A percentile compares a stretch with the other conserved stretches of the same genome.
These are phyloP conservation scores for Escallonia rubra DNA, from an alignment of 129 eudicot species.

Conservation along the genomic window DNA sequence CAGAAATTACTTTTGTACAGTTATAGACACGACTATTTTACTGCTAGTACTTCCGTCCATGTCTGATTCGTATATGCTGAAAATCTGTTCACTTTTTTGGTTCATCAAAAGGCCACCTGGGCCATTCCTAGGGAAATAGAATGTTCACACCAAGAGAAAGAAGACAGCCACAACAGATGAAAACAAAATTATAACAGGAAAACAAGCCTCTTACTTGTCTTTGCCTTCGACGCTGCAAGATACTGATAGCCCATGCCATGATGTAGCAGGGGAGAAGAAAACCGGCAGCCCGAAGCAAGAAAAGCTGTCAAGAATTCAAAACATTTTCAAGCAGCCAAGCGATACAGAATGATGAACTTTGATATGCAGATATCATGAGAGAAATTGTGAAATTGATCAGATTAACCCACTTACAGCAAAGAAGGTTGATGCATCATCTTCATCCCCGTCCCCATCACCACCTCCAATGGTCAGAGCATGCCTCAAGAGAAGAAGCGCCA, in stretches of 20 bases:
- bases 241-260: slow-evolving; percentile 80
- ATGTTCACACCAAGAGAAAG: too few relatives aligned
- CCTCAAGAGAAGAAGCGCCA: slow-evolving; percentile 75
- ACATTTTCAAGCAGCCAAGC: slow-evolving; percentile 3
- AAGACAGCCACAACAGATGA: neutral
- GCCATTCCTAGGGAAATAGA: too few relatives aligned
- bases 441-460: slow-evolving; percentile 43
- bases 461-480: slow-evolving; percentile 64
- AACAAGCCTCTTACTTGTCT: slow-evolving; percentile 53
- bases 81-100: too few relatives aligned
- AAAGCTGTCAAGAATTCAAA: slow-evolving; percentile 43
- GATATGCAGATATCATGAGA: slow-evolving; percentile 3
- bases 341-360: neutral
- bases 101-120: too few relatives aligned
- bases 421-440: slow-evolving; percentile 52
- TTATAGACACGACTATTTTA: too few relatives aligned
- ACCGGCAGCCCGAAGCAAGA: slow-evolving; percentile 78
- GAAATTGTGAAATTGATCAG: slow-evolving; percentile 4
- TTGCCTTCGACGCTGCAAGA: slow-evolving; percentile 71
- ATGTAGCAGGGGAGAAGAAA: slow-evolving; percentile 89
- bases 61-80: too few relatives aligned
- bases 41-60: too few relatives aligned
- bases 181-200: neutral
- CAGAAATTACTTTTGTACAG: too few relatives aligned
- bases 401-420: slow-evolving; percentile 55